phyloP scores from a whole-genome alignment of 805 yeast genomes.

The Saccharomycopsis vini region DNA sequence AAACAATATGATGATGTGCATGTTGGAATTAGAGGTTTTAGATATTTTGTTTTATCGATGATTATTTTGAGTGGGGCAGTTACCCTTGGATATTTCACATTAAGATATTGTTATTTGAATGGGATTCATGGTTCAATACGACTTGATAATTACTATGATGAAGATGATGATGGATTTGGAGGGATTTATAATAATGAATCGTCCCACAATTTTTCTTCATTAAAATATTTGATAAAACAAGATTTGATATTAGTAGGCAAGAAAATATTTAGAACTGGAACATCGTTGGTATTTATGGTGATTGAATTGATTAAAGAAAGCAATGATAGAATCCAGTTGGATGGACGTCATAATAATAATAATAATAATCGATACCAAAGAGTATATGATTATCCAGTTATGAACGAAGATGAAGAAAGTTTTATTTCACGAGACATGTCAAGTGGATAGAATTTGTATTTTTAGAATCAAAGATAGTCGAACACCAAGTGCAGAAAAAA shows the following conservation, averaged over 20 bases:
- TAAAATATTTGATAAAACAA: not conserved
- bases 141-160: slow-evolving; percentile 68
- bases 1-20: slow-evolving; percentile 45
- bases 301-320: slow-evolving; percentile 11
- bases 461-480: no score
- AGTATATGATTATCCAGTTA: not conserved
- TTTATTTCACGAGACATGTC: no score
- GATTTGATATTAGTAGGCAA: not conserved
- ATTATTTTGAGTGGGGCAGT: slow-evolving; percentile 38
- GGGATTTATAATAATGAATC: not conserved
- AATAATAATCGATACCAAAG: not conserved
- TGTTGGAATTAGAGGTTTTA: slow-evolving; percentile 45
- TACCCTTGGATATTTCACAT: not conserved
- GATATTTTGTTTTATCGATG: slow-evolving; percentile 42
- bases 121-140: slow-evolving; percentile 40
- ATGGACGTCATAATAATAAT: not conserved
- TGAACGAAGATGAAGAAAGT: not conserved
- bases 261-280: not conserved
- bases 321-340: slow-evolving; percentile 8
- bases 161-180: slow-evolving; percentile 35
- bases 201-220: not conserved
- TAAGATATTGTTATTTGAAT: not conserved
- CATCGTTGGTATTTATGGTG: slow-evolving; percentile 8
- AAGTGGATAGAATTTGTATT: no score
- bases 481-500: no score